Evolutionary conservation across 345 rosid species (phyloP), one percentile per base, ranked within the genome.

Genomic region (Rubroshorea leprosula): DNA sequence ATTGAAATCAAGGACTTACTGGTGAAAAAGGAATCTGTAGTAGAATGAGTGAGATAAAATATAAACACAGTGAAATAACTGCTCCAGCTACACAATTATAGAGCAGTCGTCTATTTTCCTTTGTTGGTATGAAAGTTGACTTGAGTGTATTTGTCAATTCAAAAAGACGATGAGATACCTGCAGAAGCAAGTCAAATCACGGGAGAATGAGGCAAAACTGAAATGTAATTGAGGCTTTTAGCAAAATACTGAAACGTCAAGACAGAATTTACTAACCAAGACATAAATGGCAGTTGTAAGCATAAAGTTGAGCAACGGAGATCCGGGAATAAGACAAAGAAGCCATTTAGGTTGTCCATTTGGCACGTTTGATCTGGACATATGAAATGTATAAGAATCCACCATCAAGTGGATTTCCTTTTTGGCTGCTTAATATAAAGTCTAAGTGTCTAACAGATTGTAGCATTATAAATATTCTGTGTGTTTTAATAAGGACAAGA

Each of bases 341-440:
- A 93, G 99, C 99, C 99, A 93, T 71, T 93, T 93, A 20, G 97
- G 99, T 70, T 93, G 99, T 62, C 99, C 99, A 61, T 87, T 79
- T 62, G 99, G 84, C 47, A 76, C 11, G 71, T 89, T 80, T 3
- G 96, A 85, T 76, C 96, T 89, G 89, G 72, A 76, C 3, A 54
- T 15, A 54, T 24, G 43, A 11, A 55, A 52, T 44, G 47, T 23
- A 57, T 12, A 5, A 29, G 46, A 57, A 43, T 47, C 49, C 13
- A 23, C 14, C 17, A 41, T 3, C 38, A 20, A 7, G 59, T 55
- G 31, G 29, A 43, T 44, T 54, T 54, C 22, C 4, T 9, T 4
- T 4, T 29, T 29, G 35, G 35, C 35, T 4, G 35, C 35, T 29
- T 9, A 29, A 29, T 9, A 29, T 29, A 29, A 29, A 29, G n/a